These are phyloP conservation scores for Hirschfeldia incana DNA, from an alignment of 345 rosid genomes.

Conservation along the genomic window DNA sequence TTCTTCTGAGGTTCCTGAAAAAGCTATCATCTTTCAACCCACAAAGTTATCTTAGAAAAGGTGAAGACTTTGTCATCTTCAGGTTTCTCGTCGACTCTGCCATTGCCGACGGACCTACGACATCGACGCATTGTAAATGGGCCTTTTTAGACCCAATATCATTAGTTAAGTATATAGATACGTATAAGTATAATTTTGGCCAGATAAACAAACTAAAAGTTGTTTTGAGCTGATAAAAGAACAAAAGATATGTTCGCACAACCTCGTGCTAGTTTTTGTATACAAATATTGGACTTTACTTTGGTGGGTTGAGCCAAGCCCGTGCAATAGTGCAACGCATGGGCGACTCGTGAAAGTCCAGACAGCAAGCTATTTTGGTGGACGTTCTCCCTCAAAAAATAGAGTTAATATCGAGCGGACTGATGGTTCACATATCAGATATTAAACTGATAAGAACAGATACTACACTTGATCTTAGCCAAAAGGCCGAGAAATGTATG, in stretches of 20 bases:
- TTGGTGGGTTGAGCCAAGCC: background rate
- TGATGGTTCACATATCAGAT: constrained; percentile 21
- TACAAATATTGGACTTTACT: no score
- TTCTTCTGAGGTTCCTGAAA: constrained; percentile 45
- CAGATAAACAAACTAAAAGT: no score
- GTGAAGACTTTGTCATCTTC: no score
- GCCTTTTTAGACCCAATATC: background rate
- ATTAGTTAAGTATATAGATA: no score
- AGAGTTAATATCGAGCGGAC: background rate
- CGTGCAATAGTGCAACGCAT: background rate
- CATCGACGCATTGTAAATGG: background rate
- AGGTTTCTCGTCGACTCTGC: constrained; percentile 8
- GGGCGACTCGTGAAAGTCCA: background rate
- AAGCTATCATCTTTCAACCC: background rate
- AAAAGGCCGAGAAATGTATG: constrained; percentile 73
- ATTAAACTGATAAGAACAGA: constrained; percentile 68
- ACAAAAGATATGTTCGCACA: no score
- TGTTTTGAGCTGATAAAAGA: no score
- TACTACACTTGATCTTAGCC: constrained; percentile 72
- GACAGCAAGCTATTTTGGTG: background rate
- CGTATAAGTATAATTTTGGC: no score
- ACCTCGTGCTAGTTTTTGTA: no score
- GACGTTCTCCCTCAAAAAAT: background rate
- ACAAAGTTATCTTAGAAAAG: no score
- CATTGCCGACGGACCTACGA: constrained; percentile 31